A percentile compares a stretch with the other conserved stretches of the same genome.
These are phyloP conservation scores for Colletotrichum lupini DNA, from an alignment of 2,329 filamentous ascomycete species.

Conservation along the genomic window DNA sequence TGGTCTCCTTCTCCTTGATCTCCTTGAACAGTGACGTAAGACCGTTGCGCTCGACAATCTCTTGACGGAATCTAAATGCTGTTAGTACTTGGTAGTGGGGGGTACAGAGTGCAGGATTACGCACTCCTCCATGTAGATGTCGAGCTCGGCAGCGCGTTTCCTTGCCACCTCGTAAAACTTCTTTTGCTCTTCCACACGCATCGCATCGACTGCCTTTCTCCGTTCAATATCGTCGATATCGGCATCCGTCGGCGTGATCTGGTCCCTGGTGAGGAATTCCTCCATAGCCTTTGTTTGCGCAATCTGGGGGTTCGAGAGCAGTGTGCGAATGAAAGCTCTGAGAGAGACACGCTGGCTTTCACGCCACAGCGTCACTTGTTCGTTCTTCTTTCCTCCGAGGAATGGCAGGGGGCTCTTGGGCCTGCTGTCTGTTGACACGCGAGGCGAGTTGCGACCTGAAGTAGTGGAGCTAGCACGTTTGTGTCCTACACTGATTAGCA, in stretches of 20 bases:
- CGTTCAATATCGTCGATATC: constrained; percentile 84
- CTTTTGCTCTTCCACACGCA: constrained; percentile 90
- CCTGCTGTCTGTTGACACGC: constrained; percentile 56
- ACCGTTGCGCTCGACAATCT: constrained; percentile 79
- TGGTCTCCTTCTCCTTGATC: constrained; percentile 89
- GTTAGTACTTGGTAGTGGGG: constrained; percentile 39
- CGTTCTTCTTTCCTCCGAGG: constrained; percentile 41
- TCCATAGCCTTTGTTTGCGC: constrained; percentile 85
- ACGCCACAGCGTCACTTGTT: constrained; percentile 69
- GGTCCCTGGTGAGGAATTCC: constrained; percentile 82
- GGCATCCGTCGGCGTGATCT: constrained; percentile 80
- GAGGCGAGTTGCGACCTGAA: constrained; percentile 52
- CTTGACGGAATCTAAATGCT: constrained; percentile 67
- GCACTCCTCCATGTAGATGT: constrained; percentile 97
- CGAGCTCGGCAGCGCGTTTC: constrained; percentile 88
- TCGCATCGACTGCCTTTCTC: constrained; percentile 86
- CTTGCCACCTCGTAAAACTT: constrained; percentile 96
- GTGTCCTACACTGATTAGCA: constrained; percentile 38
- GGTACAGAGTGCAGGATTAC: background rate
- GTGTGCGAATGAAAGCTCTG: constrained; percentile 86
- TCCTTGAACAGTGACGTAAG: constrained; percentile 93
- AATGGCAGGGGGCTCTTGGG: constrained; percentile 45
- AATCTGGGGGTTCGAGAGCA: constrained; percentile 86
- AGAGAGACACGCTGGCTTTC: constrained; percentile 93
- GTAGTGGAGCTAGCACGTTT: constrained; percentile 47